Percentiles rank a stretch among this genome's conserved stretches.
Conservation (phyloP, 208 protist genomes). For the Herpetomonas muscarum region DNA sequence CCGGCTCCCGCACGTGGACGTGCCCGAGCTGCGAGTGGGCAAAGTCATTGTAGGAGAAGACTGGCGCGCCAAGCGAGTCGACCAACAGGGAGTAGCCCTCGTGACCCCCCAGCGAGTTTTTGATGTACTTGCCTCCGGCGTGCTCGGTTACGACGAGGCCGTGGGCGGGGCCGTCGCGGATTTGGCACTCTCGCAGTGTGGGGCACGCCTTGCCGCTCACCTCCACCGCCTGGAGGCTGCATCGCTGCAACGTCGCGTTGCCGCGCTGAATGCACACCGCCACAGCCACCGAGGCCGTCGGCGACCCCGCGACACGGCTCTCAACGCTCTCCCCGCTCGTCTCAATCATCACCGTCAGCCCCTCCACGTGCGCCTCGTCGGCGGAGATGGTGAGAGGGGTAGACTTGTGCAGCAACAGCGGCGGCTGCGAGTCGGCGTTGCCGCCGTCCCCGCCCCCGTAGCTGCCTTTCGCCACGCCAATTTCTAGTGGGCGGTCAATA, state of each 20-base stretch:
- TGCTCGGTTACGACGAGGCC: constrained; percentile 23
- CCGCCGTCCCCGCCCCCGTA: constrained; percentile 1
- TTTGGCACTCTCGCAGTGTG: constrained; percentile 25
- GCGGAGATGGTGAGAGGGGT: constrained; percentile 21
- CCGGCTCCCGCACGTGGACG: constrained; percentile 15
- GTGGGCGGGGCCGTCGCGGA: constrained; percentile 23
- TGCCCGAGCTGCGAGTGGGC: constrained; percentile 19
- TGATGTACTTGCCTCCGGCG: constrained; percentile 25
- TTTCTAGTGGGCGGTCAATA: constrained; percentile 38
- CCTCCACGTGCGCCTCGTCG: constrained; percentile 33
- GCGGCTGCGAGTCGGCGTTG: neutral
- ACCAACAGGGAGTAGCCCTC: constrained; percentile 28
- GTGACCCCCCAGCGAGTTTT: constrained; percentile 36
- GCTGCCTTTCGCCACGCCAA: constrained; percentile 22
- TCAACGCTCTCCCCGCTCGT: neutral
- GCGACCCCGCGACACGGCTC: neutral
- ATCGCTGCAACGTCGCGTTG: constrained; percentile 19
- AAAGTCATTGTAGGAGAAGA: constrained; percentile 38
- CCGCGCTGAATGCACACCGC: constrained; percentile 13
- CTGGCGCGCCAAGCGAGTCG: constrained; percentile 19
- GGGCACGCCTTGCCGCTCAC: constrained; percentile 33
- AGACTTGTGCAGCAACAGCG: constrained; percentile 17
- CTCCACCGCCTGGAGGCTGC: constrained; percentile 28
- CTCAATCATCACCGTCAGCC: constrained; percentile 25
- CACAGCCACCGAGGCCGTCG: neutral